Evolutionary conservation across 2,329 filamentous ascomycete species (phyloP).

Genomic region (Penicillium sp.): DNA sequence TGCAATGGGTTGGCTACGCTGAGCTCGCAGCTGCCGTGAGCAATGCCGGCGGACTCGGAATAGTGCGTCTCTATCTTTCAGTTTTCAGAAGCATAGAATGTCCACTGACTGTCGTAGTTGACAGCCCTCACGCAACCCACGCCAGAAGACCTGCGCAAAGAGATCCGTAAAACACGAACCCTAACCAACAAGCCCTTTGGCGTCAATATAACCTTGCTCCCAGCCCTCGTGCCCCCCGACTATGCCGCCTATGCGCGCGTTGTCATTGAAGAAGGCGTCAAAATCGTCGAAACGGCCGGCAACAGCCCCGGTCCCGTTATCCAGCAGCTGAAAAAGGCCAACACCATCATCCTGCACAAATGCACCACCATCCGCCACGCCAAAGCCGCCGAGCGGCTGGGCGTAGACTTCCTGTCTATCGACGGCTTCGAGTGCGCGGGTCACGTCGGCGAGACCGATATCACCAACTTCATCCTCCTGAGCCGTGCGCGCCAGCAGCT

Average conservation of each 20-base stretch:
- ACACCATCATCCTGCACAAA: slow-evolving; percentile 84
- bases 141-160: slow-evolving; percentile 84
- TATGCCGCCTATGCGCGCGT: slow-evolving; percentile 89
- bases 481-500: slow-evolving; percentile 79
- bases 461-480: slow-evolving; percentile 62
- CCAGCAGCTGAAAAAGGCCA: slow-evolving; percentile 74
- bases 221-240: slow-evolving; percentile 82
- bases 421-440: slow-evolving; percentile 97
- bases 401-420: slow-evolving; percentile 93
- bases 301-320: slow-evolving; percentile 91
- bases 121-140: slow-evolving; percentile 79
- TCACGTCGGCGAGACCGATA: slow-evolving; percentile 52
- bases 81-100: neutral
- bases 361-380: slow-evolving; percentile 96
- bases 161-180: slow-evolving; percentile 80
- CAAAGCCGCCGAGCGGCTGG: slow-evolving; percentile 83
- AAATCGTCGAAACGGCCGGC: slow-evolving; percentile 87
- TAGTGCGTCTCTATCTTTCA: slow-evolving; percentile 35
- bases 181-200: slow-evolving; percentile 67
- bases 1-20: slow-evolving; percentile 56
- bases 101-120: slow-evolving; percentile 29
- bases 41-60: slow-evolving; percentile 51
- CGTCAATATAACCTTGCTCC: slow-evolving; percentile 93
- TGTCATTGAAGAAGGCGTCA: slow-evolving; percentile 87
- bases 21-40: slow-evolving; percentile 52